Evolutionary conservation across 352 stramenopile genomes (phyloP).

Genomic region (Phytopythium oedochilum): DNA sequence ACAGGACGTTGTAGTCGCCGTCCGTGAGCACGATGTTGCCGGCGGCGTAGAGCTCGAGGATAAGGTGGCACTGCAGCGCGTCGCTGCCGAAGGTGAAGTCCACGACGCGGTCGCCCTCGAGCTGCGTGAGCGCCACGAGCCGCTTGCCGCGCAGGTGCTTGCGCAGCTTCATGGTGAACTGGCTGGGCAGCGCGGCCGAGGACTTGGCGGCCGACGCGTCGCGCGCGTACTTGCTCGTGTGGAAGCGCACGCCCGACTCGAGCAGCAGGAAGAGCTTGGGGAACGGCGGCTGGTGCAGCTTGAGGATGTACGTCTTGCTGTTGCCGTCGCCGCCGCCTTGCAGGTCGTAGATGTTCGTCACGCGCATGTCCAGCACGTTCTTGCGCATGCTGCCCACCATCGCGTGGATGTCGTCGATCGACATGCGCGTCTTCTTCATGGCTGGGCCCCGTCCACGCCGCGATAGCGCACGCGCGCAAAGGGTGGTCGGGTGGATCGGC

Average conservation of each 20-base stretch:
- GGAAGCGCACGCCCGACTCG: conserved; percentile 96
- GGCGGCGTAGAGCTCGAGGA: conserved; percentile 96
- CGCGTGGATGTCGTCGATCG: conserved; percentile 84
- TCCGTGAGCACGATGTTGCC: conserved; percentile 98
- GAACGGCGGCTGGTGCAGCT: conserved; percentile 87
- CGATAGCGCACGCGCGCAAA: no score
- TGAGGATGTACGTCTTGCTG: conserved; percentile 91
- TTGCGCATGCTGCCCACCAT: conserved; percentile 84
- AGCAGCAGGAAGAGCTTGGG: conserved; percentile 94
- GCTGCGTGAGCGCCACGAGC: conserved; percentile 90
- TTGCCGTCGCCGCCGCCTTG: conserved; percentile 79
- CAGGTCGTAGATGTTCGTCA: conserved; percentile 97
- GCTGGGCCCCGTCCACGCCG: no score
- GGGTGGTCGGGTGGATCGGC: no score
- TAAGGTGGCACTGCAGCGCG: conserved; percentile 87
- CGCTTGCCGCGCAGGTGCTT: conserved; percentile 96
- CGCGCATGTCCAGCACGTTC: conserved; percentile 87
- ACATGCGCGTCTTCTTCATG: conserved; percentile 88
- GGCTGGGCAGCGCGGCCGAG: conserved; percentile 79
- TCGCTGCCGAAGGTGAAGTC: conserved; percentile 95
- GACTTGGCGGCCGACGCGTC: conserved; percentile 44
- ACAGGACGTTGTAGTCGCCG: conserved; percentile 92
- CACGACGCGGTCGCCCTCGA: conserved; percentile 95
- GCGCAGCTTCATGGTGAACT: conserved; percentile 97
- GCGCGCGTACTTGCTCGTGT: conserved; percentile 91